phyloP scores from a whole-genome alignment of 208 protist species.

The Trypanosoma rangeli region DNA sequence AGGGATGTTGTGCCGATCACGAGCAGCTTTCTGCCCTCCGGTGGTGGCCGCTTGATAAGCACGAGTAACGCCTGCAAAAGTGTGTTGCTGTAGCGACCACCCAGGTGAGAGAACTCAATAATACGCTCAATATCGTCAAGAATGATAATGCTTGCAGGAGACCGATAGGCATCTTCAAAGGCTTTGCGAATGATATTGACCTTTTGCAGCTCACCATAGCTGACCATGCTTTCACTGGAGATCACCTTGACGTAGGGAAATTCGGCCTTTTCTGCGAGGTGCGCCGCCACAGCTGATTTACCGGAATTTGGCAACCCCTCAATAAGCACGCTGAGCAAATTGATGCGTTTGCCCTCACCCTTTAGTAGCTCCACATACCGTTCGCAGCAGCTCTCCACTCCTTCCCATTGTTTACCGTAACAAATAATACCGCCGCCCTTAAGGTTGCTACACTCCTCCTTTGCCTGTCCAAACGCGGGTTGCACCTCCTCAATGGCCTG shows the following conservation, averaged over 20 bases:
- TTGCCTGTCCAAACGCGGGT: slow-evolving; percentile 96
- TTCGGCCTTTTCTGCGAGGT: slow-evolving; percentile 80
- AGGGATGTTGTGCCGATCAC: slow-evolving; percentile 95
- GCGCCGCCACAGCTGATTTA: slow-evolving; percentile 96
- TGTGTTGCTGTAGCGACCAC: slow-evolving; percentile 98
- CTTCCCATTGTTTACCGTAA: slow-evolving; percentile 88
- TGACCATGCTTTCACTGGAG: slow-evolving; percentile 92
- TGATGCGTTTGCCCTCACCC: slow-evolving; percentile 80
- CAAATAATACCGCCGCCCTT: slow-evolving; percentile 92
- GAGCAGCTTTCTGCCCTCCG: slow-evolving; percentile 92
- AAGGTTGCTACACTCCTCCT: slow-evolving; percentile 90
- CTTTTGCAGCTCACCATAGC: slow-evolving; percentile 89
- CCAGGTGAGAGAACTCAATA: slow-evolving; percentile 96
- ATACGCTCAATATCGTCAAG: slow-evolving; percentile 98
- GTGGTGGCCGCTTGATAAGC: slow-evolving; percentile 94
- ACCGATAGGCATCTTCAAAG: slow-evolving; percentile 99
- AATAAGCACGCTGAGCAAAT: slow-evolving; percentile 94
- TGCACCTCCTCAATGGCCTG: slow-evolving; percentile 88
- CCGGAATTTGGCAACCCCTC: slow-evolving; percentile 90
- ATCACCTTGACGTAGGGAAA: slow-evolving; percentile 99
- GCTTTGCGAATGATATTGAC: slow-evolving; percentile 94
- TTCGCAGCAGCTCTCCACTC: slow-evolving; percentile 49
- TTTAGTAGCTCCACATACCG: slow-evolving; percentile 86
- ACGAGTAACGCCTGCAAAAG: slow-evolving; percentile 97
- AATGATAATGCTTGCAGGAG: slow-evolving; percentile 95